phyloP scores from a whole-genome alignment of 75 land plant species.

The Larix kaempferi region DNA sequence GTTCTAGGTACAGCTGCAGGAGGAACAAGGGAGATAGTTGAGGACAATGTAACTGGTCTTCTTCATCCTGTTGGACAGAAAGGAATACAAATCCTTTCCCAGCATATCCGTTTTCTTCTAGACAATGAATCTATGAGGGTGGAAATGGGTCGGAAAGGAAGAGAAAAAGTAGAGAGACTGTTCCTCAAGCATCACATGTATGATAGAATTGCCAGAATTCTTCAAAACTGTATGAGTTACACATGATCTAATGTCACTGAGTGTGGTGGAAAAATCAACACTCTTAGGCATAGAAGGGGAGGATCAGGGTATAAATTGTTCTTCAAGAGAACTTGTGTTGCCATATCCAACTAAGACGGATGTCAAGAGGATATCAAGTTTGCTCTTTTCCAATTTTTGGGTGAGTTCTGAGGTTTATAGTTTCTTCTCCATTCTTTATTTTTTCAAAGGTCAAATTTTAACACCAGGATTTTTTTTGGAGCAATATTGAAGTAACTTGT shows the following conservation, averaged over 20 bases:
- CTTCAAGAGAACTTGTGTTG: background rate
- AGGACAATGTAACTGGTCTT: conserved; percentile 72
- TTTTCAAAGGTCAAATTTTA: background rate
- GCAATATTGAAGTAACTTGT: background rate
- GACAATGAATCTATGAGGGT: conserved; percentile 47
- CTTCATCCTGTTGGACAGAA: conserved; percentile 78
- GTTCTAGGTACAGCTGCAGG: conserved; percentile 95
- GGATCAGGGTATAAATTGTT: background rate
- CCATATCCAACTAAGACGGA: background rate
- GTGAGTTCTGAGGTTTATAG: conserved; percentile 1
- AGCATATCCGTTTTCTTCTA: conserved; percentile 51
- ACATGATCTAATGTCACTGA: conserved; percentile 16
- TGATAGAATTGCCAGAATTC: conserved; percentile 44
- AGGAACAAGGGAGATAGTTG: conserved; percentile 85
- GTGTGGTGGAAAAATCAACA: background rate
- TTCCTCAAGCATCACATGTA: conserved; percentile 85
- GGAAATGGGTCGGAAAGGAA: conserved; percentile 75
- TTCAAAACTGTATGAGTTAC: conserved; percentile 52
- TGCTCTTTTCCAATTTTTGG: background rate
- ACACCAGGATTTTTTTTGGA: background rate
- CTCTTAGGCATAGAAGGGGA: background rate
- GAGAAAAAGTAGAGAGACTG: conserved; percentile 51
- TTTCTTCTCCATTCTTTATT: background rate
- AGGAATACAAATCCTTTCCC: conserved; percentile 63
- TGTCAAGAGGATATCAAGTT: background rate